Percentiles rank a stretch among this genome's conserved stretches.
Conservation (phyloP, 2,329 filamentous ascomycete genomes). For the Pyrenophora seminiperda region DNA sequence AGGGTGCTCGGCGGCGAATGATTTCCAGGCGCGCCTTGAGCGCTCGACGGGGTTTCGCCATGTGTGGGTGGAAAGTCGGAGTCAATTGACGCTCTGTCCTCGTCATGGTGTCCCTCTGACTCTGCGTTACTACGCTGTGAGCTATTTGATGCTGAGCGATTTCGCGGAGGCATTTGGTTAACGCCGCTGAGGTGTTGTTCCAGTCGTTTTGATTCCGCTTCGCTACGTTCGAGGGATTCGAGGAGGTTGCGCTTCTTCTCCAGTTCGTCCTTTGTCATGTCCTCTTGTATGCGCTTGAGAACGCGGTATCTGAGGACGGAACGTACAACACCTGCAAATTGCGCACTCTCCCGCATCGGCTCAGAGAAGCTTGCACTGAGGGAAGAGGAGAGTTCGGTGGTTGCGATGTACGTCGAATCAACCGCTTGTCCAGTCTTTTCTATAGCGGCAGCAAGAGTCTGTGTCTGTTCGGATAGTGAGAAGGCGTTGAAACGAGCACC, state of each 20-base stretch:
- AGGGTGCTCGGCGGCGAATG: constrained; percentile 34
- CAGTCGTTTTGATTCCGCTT: constrained; percentile 88
- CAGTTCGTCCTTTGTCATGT: constrained; percentile 93
- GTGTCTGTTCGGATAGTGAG: constrained; percentile 88
- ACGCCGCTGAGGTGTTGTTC: constrained; percentile 86
- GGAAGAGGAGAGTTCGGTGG: constrained; percentile 83
- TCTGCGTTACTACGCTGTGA: constrained; percentile 49
- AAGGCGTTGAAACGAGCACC: constrained; percentile 98
- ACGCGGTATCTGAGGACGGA: constrained; percentile 87
- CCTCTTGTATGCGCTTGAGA: constrained; percentile 92
- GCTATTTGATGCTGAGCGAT: constrained; percentile 68
- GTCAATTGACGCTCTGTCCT: constrained; percentile 89
- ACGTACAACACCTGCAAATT: constrained; percentile 93
- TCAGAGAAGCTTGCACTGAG: constrained; percentile 95
- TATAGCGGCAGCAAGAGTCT: constrained; percentile 87
- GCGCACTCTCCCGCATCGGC: constrained; percentile 95
- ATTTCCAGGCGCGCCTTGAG: constrained; percentile 67
- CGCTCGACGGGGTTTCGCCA: constrained; percentile 71
- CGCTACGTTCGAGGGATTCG: constrained; percentile 89
- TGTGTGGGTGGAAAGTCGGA: constrained; percentile 94
- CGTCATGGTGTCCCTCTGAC: constrained; percentile 53
- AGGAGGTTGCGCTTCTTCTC: constrained; percentile 82
- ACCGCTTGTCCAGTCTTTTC: constrained; percentile 93
- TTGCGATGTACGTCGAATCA: constrained; percentile 94
- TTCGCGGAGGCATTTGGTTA: constrained; percentile 66